Evolutionary conservation across 164 flowering plant species (phyloP).

Genomic region (Liquidambar formosana): DNA sequence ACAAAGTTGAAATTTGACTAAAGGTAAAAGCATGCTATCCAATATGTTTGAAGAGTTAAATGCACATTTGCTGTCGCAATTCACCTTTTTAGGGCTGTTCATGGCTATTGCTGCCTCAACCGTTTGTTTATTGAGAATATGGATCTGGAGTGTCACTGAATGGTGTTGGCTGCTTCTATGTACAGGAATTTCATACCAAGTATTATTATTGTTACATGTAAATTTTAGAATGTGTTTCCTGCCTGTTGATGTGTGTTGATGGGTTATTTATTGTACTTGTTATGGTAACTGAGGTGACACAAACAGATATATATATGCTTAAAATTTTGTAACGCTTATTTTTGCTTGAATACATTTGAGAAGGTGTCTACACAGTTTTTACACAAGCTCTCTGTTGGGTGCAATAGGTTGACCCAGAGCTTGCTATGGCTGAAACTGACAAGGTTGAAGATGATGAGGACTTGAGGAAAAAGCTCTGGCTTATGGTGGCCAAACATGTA

Average conservation of each 20-base stretch:
- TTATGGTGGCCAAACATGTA: constrained; percentile 99
- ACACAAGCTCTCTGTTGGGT: constrained; percentile 10
- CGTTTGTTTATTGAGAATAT: no score
- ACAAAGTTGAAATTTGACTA: no score
- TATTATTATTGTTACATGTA: not conserved
- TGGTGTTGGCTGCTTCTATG: not conserved
- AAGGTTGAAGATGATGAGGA: constrained; percentile 99
- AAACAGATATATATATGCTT: no score
- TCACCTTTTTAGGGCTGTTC: no score
- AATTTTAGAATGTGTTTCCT: not conserved
- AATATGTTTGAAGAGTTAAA: no score
- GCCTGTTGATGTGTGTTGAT: not conserved
- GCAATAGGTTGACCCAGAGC: constrained; percentile 89
- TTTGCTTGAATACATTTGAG: not conserved
- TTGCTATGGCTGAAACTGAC: constrained; percentile 99
- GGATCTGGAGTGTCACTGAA: not conserved
- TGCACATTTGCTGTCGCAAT: no score
- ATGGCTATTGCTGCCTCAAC: no score
- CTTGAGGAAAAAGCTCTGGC: constrained; percentile 97
- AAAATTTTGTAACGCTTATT: not conserved
- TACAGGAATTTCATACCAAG: not conserved
- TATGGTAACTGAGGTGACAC: no score
- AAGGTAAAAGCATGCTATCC: no score
- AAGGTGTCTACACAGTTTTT: not conserved
- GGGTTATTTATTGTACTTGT: no score